Base-by-base conservation (phyloP, 495 filamentous ascomycete species). In the Penicillium ochrochloron region DNA sequence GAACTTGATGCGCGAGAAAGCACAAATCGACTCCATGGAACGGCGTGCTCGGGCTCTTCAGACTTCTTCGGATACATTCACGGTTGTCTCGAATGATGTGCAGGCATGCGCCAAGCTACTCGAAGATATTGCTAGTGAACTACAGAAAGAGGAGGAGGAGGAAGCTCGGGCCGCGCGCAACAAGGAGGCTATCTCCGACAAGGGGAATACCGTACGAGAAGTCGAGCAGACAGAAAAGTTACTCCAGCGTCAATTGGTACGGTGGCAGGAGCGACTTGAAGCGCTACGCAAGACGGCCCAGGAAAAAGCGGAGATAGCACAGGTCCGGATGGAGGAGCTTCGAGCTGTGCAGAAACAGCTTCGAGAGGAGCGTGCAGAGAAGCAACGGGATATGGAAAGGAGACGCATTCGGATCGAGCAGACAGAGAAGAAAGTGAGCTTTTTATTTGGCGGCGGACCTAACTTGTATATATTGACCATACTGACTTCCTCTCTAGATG, bases 381-480 rank as follows among this genome's bases (percentile, higher is more conserved):
- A 94, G 78, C 89, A 89, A 39, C 86, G 88, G 23, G 95, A 97
- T 73, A 95, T 98, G 80, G 95, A 99, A 80, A 86, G 86, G 71
- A 84, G 93, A 75, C 86, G 92, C 66, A 92, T 97, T 11, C 79
- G 93, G 58, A 98, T 98, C 64, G 94, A 98, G 80, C 93, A 97
- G 82, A 97, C 92, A 35, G 95, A 97, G 86, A 97, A 97, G 83
- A 97, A 98, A 91, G 93, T 94, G 84, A 64, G 82, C 70, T 52
- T 58, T 2, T 8, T 14, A 17, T 19, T 2, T 14, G 1, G 25
- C 15, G 19, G 11, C 19, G 25, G 42, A 29, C 3, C 25, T 46
- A 19, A 29, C 25, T 42, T 46, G n/a, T n/a, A 12, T 5, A 23
- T 46, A 52, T 34, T 66, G 50, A 66, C 63, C 5, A 23, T 46